Conservation (phyloP, 305 asterid species). For the Lippia alba region DNA sequence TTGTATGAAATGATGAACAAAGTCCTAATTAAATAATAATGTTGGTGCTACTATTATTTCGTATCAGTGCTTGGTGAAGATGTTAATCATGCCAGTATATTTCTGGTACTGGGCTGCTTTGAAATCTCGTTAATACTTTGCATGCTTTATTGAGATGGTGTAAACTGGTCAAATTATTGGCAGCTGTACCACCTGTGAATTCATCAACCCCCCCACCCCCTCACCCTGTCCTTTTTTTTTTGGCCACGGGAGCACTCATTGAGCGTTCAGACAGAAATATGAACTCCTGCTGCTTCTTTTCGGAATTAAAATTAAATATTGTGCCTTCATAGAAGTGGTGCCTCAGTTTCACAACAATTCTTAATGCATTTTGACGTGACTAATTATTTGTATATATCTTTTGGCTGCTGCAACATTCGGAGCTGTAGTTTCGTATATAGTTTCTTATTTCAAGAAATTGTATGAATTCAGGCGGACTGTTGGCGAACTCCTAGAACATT, state of each 20-base stretch:
- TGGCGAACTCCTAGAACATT: slow-evolving; percentile 9
- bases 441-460: not conserved
- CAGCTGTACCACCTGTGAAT: slow-evolving; percentile 8
- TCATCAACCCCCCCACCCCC: not conserved
- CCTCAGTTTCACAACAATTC: slow-evolving; percentile 6
- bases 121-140: slow-evolving; percentile 18
- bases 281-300: slow-evolving; percentile 12
- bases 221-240: not conserved
- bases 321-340: slow-evolving; percentile 9
- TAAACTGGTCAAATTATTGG: slow-evolving; percentile 16
- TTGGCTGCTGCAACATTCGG: not conserved
- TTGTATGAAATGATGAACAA: slow-evolving; percentile 21
- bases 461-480: slow-evolving; percentile 2
- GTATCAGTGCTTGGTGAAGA: slow-evolving; percentile 11
- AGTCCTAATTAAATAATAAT: slow-evolving; percentile 13
- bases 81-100: slow-evolving; percentile 25
- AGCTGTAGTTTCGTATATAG: not conserved
- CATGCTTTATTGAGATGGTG: slow-evolving; percentile 10
- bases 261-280: slow-evolving; percentile 3
- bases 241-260: not conserved
- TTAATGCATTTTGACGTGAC: not conserved
- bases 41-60: slow-evolving; percentile 10
- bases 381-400: not conserved
- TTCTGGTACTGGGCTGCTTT: slow-evolving; percentile 26
- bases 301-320: not conserved